phyloP scores from a whole-genome alignment of 2,329 filamentous ascomycete genomes.

The Volutella citrinella region DNA sequence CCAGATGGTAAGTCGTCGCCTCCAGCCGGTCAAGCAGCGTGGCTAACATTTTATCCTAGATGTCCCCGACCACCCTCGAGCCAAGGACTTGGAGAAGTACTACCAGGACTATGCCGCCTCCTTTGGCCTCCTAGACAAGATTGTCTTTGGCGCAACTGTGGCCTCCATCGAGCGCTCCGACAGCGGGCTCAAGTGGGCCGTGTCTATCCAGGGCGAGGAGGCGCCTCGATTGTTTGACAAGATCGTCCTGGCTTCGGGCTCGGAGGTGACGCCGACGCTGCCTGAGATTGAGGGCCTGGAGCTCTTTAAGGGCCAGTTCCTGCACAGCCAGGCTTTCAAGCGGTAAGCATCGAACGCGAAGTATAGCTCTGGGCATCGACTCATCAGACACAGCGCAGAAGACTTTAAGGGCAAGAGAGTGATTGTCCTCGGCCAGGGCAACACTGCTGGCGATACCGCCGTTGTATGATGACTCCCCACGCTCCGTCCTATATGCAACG shows the following conservation, averaged over 20 bases:
- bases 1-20: slow-evolving; percentile 13
- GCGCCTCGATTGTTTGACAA: slow-evolving; percentile 19
- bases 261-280: slow-evolving; percentile 12
- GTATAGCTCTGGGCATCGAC: no score
- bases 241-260: slow-evolving; percentile 20
- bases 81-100: slow-evolving; percentile 13
- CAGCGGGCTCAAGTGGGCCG: slow-evolving; percentile 14
- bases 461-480: slow-evolving; percentile 13
- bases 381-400: no score
- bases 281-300: slow-evolving; percentile 18
- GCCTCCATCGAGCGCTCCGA: slow-evolving; percentile 12
- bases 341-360: no score
- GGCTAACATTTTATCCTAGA: slow-evolving; percentile 7
- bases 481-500: no score
- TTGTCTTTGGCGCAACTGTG: slow-evolving; percentile 14
- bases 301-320: slow-evolving; percentile 15
- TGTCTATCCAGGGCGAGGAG: slow-evolving; percentile 11
- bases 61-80: slow-evolving; percentile 14
- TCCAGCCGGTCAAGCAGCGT: no score
- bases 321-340: slow-evolving; percentile 24
- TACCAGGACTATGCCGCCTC: slow-evolving; percentile 20
- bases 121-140: slow-evolving; percentile 15
- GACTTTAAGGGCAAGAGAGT: slow-evolving; percentile 19
- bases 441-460: slow-evolving; percentile 22
- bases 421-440: slow-evolving; percentile 25